Base-by-base conservation (phyloP, 2,329 filamentous ascomycete species). In the Cladosporium austrohemisphaericum region DNA sequence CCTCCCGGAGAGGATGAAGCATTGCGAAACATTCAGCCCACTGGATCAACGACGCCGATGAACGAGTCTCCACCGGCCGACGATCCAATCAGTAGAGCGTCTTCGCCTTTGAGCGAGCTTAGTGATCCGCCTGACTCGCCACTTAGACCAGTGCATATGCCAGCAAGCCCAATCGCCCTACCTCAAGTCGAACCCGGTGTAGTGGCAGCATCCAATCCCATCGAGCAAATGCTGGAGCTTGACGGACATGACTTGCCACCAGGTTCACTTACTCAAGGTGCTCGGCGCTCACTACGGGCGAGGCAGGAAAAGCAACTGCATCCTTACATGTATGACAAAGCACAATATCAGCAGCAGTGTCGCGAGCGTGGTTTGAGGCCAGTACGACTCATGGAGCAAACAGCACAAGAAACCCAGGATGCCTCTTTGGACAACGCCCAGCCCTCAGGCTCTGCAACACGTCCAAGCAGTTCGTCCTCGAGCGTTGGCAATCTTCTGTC, bases 261-360 rank as follows among this genome's bases (percentile, higher is more conserved):
- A 7, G 14, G n/a, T 13, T 19, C 35, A 20, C 47, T 43, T 18
- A 50, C 47, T 7, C 47, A 41, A 35, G 37, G 47, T 18, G 29
- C 47, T 40, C 35, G 33, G 10, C 49, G 49, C 18, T 51, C 49
- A n/a, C 63, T 76, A 18, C 65, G 74, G n/a, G 60, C 69, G 37
- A 63, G 74, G 8, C 73, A 73, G 38, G 69, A 72, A 11, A 74
- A 74, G 38, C 74, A 76, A 54, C 55, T 76, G 22, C 71, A 76
- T 60, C 74, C 74, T 2, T 76, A 75, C 52, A 57, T 69, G 18
- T 55, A 74, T 18, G 73, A 76, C 41, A 65, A 65, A 16, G 68
- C 72, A 41, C 59, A 65, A 28, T 75, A 76, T 54, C 65, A 69
- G 19, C 65, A 65, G 51, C 67, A 70, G 41, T 68, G 70, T 23